Percentiles rank a stretch among this genome's conserved stretches.
phyloP scores from a whole-genome alignment of 352 stramenopile genomes.

The Phytopythium aichiense region DNA sequence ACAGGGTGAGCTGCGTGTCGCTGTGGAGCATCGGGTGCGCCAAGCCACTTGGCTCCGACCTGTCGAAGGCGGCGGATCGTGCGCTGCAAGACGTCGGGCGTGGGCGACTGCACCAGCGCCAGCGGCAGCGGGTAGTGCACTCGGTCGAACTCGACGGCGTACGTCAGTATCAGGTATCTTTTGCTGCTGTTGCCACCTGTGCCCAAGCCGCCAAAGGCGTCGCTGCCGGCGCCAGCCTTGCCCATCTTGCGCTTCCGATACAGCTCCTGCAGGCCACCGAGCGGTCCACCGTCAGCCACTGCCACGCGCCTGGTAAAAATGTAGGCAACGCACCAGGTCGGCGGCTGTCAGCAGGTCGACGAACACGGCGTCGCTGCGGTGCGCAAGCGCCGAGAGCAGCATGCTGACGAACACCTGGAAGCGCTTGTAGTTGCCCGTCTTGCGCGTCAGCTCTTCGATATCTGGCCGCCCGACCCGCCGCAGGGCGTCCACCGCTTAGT shows the following conservation, averaged over 20 bases:
- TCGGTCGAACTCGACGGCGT: conserved; percentile 91
- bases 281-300: background rate
- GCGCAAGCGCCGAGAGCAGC: conserved; percentile 76
- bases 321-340: conserved; percentile 50
- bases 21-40: background rate
- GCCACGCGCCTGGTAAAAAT: background rate
- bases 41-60: conserved; percentile 6
- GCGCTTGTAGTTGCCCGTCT: conserved; percentile 93
- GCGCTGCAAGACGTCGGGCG: conserved; percentile 64
- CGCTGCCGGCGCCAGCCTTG: conserved; percentile 3
- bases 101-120: conserved; percentile 55
- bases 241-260: conserved; percentile 76
- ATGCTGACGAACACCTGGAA: conserved; percentile 93
- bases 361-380: conserved; percentile 82
- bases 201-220: background rate
- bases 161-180: conserved; percentile 93
- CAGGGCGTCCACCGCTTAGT: too few relatives aligned
- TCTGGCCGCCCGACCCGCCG: conserved; percentile 20
- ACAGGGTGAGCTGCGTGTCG: background rate
- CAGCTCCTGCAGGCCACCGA: conserved; percentile 36
- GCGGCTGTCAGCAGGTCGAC: conserved; percentile 89
- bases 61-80: conserved; percentile 72
- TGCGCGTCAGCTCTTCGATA: conserved; percentile 90
- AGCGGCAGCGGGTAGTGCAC: conserved; percentile 93
- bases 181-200: conserved; percentile 31